phyloP scores from a whole-genome alignment of 495 filamentous ascomycete species.

The Opeltia flavorubescens region DNA sequence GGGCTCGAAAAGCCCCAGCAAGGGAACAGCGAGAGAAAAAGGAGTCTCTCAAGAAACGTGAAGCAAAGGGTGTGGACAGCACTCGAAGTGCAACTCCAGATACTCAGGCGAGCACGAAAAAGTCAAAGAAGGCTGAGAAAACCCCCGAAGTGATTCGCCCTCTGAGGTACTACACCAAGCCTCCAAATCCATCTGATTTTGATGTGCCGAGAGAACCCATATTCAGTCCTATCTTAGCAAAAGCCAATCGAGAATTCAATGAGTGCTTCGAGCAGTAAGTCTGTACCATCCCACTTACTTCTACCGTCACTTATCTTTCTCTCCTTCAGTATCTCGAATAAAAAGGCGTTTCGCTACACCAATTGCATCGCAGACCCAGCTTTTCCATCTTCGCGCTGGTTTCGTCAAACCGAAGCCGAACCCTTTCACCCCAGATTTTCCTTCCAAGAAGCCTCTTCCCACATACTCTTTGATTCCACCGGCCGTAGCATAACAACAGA shows the following conservation, averaged over 20 bases:
- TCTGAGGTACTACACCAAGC: constrained; percentile 42
- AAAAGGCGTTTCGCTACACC: constrained; percentile 79
- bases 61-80: constrained; percentile 46
- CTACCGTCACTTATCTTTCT: neutral
- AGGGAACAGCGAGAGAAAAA: constrained; percentile 41
- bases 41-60: constrained; percentile 63
- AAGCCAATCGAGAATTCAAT: constrained; percentile 37
- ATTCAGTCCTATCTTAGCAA: constrained; percentile 31
- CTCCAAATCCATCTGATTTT: constrained; percentile 43
- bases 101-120: constrained; percentile 27
- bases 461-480: constrained; percentile 50
- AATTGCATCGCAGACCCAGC: constrained; percentile 80
- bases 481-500: constrained; percentile 54
- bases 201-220: constrained; percentile 41
- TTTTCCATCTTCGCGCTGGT: constrained; percentile 78
- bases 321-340: constrained; percentile 52
- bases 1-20: constrained; percentile 31
- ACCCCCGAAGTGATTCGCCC: constrained; percentile 24
- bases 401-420: constrained; percentile 70
- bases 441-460: constrained; percentile 79
- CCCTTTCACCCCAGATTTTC: constrained; percentile 73
- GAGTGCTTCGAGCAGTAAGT: constrained; percentile 53
- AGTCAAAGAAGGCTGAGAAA: constrained; percentile 28
- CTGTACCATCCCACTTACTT: too few species aligned
- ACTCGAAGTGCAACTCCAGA: constrained; percentile 39